Evolutionary conservation across 2,329 filamentous ascomycete species (phyloP).

Genomic region (Claviceps arundinis): DNA sequence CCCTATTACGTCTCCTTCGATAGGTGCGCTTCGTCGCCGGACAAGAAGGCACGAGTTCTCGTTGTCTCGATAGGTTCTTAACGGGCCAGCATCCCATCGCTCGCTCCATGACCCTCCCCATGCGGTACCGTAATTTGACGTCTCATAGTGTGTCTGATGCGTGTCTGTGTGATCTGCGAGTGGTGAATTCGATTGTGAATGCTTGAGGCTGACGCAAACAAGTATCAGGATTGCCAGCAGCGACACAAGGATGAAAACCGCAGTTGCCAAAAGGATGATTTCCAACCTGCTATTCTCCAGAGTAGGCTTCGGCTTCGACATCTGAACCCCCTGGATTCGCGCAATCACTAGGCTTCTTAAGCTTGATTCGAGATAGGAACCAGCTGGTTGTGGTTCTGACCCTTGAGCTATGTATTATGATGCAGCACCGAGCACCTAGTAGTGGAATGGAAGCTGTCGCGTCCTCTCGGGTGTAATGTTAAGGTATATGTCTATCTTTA

Average conservation of each 20-base stretch:
- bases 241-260: slow-evolving; percentile 19
- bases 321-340: slow-evolving; percentile 1
- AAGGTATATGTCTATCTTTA: background rate
- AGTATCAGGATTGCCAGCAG: slow-evolving; percentile 20
- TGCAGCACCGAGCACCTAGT: background rate
- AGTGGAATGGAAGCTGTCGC: background rate
- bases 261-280: slow-evolving; percentile 20
- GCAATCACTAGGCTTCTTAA: background rate
- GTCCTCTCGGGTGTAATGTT: background rate
- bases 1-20: slow-evolving; percentile 13
- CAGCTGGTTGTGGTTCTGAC: background rate
- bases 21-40: slow-evolving; percentile 14
- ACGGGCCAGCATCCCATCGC: slow-evolving; percentile 4
- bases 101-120: slow-evolving; percentile 10
- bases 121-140: slow-evolving; percentile 2
- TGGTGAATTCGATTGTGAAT: slow-evolving; percentile 1
- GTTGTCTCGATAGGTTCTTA: slow-evolving; percentile 10
- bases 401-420: background rate
- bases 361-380: background rate
- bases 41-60: slow-evolving; percentile 12
- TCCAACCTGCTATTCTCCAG: slow-evolving; percentile 19
- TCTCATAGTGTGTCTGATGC: too few relatives aligned
- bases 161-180: background rate
- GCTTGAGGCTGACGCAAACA: slow-evolving; percentile 13
- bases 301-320: slow-evolving; percentile 13